These are phyloP conservation scores for Gossypium sturtianum DNA, from an alignment of 345 rosid species.

Conservation along the genomic window DNA sequence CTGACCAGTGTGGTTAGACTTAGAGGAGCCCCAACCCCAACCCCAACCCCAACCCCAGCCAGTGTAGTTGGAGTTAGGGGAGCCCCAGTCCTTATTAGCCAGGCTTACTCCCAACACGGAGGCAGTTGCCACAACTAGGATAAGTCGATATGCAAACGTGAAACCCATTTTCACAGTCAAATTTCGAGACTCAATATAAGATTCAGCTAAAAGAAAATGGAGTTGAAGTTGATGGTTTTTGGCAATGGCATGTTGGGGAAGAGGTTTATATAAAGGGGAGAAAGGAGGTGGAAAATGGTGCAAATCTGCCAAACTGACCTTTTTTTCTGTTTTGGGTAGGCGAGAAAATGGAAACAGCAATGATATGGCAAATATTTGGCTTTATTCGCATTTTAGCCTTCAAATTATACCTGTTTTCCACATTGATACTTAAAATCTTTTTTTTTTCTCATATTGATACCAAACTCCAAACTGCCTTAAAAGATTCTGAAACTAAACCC, in stretches of 20 bases:
- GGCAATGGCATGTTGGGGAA: not conserved
- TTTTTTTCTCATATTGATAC: too few relatives aligned
- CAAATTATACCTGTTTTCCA: too few relatives aligned
- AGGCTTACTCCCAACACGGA: slow-evolving; percentile 21
- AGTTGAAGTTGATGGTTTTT: not conserved
- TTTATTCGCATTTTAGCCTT: too few relatives aligned
- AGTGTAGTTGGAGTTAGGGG: slow-evolving; percentile 1
- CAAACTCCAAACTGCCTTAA: too few relatives aligned
- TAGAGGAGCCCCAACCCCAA: slow-evolving; percentile 15
- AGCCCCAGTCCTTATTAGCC: slow-evolving; percentile 15
- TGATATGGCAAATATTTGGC: not conserved
- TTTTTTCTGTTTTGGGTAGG: slow-evolving; percentile 10
- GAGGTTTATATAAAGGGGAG: slow-evolving; percentile 11
- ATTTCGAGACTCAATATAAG: not conserved
- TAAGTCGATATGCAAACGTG: not conserved
- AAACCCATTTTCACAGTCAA: not conserved
- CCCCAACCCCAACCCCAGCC: slow-evolving; percentile 19
- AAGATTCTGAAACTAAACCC: too few relatives aligned
- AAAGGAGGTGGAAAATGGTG: not conserved
- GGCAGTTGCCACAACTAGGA: not conserved
- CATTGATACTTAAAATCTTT: too few relatives aligned
- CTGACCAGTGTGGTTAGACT: too few relatives aligned
- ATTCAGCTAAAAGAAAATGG: not conserved
- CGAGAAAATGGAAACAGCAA: not conserved
- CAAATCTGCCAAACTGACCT: slow-evolving; percentile 3